Base-by-base conservation (phyloP, 2,329 filamentous ascomycete genomes). In the Pseudogymnoascus sp. region DNA sequence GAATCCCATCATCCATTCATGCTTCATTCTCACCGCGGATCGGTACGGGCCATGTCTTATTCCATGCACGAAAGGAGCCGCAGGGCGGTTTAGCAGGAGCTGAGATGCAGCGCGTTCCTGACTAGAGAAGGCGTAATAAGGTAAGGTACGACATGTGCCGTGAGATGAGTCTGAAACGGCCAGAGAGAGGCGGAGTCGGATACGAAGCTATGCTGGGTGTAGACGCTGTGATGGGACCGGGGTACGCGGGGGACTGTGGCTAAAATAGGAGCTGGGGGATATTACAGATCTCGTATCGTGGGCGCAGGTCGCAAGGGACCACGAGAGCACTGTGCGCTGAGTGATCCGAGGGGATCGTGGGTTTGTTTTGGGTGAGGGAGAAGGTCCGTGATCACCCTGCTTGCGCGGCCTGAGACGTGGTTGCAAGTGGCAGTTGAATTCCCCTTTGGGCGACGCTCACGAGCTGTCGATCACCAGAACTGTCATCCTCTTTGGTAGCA, bases 231-330 rank as follows among this genome's bases (percentile, higher is more conserved):
- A 30, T 30, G 43, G 22, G 43, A 50, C 43, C 22, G 22, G 43
- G 43, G 43, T 50, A 8, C 43, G 25, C 43, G 14, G 22, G 43
- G n/a, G n/a, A n/a, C 22, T 30, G 43, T 50, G 43, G 43, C 43
- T 50, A 50, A 50, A 50, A 50, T 30, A 50, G 43, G 22, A 50
- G 25, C 7, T 30, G 43, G 43, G 43, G 43, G 43, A 50, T 30
- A 50, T 50, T 50, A 50, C 43, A 50, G 43, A 50, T 50, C 43
- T 50, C 43, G 43, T 50, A 50, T 50, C 43, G 43, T 50, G 43
- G 43, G 43, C 25, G 25, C 43, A 28, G 43, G 43, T 4, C 25
- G 43, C 22, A 11, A 16, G 43, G 43, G 43, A 8, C 14, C 43
- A 30, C 22, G 43, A 25, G 7, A 30, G 43, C 25, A 50, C 25